Evolutionary conservation across 768 basidiomycete species (phyloP).

Genomic region (Kockovaella imperatae): DNA sequence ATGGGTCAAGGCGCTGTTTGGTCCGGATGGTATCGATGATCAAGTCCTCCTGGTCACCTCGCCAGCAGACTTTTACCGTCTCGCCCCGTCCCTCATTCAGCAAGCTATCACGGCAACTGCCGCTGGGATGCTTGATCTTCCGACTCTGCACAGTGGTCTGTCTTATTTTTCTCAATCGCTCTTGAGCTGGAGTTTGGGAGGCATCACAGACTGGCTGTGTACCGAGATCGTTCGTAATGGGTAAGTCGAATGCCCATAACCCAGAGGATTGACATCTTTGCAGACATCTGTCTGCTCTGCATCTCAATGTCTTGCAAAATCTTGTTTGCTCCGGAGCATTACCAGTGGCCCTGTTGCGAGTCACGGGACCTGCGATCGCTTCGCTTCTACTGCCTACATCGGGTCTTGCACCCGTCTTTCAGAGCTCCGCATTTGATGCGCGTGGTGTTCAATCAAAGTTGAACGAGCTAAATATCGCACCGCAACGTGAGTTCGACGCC

Average conservation of each 20-base stretch:
- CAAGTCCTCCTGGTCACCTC: slow-evolving; percentile 41
- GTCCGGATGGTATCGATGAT: slow-evolving; percentile 44
- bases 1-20: slow-evolving; percentile 44
- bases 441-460: slow-evolving; percentile 14
- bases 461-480: too few species aligned
- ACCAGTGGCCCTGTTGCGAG: slow-evolving; percentile 21
- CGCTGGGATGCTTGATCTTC: slow-evolving; percentile 42
- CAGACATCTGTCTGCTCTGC: slow-evolving; percentile 28
- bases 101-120: slow-evolving; percentile 44
- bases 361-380: slow-evolving; percentile 15
- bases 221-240: slow-evolving; percentile 40
- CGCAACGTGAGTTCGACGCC: too few species aligned
- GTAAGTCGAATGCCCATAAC: slow-evolving; percentile 18
- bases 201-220: slow-evolving; percentile 43
- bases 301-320: slow-evolving; percentile 38
- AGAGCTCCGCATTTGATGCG: slow-evolving; percentile 27
- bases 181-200: slow-evolving; percentile 46
- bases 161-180: slow-evolving; percentile 47
- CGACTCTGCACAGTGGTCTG: slow-evolving; percentile 44
- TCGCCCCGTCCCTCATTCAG: slow-evolving; percentile 44
- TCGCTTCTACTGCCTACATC: slow-evolving; percentile 15
- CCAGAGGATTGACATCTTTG: neutral
- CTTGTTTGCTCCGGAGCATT: slow-evolving; percentile 24
- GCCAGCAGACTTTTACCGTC: slow-evolving; percentile 39
- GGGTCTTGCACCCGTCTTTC: slow-evolving; percentile 26